These are phyloP conservation scores for Xylaria sp. DNA, from an alignment of 2,329 filamentous ascomycete species.

Conservation along the genomic window DNA sequence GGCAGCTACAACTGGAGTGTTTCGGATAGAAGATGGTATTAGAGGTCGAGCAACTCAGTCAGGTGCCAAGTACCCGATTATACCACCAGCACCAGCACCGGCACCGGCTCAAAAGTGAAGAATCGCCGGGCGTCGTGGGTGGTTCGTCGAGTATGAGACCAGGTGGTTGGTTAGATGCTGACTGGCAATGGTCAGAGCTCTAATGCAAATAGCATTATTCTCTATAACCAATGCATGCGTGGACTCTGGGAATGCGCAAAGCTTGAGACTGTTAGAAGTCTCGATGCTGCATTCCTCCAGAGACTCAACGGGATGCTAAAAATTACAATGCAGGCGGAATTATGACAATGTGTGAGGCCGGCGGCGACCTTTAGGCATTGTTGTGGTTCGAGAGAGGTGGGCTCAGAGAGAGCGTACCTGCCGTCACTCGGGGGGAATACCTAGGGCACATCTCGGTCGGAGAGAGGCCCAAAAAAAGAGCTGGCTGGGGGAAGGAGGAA, in stretches of 20 bases:
- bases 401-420: not conserved
- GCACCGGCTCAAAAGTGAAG: not conserved
- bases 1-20: constrained; percentile 29
- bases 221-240: constrained; percentile 23
- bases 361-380: constrained; percentile 36
- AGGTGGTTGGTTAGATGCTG: not conserved
- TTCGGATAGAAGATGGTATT: not conserved
- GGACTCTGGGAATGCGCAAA: constrained; percentile 17
- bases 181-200: not conserved
- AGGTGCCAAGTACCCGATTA: constrained; percentile 15
- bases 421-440: constrained; percentile 8
- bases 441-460: constrained; percentile 24
- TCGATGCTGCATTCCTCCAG: constrained; percentile 27
- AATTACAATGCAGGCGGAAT: not conserved
- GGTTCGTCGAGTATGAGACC: constrained; percentile 24
- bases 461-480: constrained; percentile 35
- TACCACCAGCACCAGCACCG: not conserved
- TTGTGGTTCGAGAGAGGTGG: constrained; percentile 39
- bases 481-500: constrained; percentile 39
- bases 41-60: constrained; percentile 22
- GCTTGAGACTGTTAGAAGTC: constrained; percentile 18
- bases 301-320: constrained; percentile 22
- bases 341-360: constrained; percentile 31
- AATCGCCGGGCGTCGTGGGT: constrained; percentile 20
- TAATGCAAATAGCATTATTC: constrained; percentile 22